These are phyloP conservation scores for Penicillium olsonii DNA, from an alignment of 2,329 filamentous ascomycete genomes.

Conservation along the genomic window DNA sequence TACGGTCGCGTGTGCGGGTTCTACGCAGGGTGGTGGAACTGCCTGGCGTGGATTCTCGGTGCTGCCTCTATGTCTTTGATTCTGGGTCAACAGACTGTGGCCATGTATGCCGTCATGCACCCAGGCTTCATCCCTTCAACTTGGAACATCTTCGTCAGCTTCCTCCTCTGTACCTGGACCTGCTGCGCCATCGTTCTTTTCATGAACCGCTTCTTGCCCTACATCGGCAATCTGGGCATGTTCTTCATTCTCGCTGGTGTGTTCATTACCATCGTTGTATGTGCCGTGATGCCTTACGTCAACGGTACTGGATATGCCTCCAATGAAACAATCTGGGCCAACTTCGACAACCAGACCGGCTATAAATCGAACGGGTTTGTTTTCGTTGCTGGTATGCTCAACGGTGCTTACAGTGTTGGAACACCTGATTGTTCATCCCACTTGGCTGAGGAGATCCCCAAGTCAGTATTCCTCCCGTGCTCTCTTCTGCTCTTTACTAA, in stretches of 20 bases:
- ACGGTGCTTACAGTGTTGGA: conserved; percentile 69
- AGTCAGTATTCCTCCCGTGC: conserved; percentile 20
- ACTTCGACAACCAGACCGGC: conserved; percentile 53
- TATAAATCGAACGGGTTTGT: conserved; percentile 59
- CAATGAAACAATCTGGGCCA: conserved; percentile 56
- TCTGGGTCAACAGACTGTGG: conserved; percentile 60
- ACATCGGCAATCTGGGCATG: conserved; percentile 59
- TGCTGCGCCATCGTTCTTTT: conserved; percentile 57
- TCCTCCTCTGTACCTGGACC: conserved; percentile 58
- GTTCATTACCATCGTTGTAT: conserved; percentile 56
- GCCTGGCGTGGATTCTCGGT: conserved; percentile 61
- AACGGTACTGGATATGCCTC: conserved; percentile 47
- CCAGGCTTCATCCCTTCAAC: conserved; percentile 52
- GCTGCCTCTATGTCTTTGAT: conserved; percentile 61
- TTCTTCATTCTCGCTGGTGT: conserved; percentile 58
- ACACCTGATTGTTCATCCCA: conserved; percentile 67
- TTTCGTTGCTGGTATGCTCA: conserved; percentile 66
- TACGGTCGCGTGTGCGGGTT: conserved; percentile 55
- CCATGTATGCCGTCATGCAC: conserved; percentile 63
- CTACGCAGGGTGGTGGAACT: conserved; percentile 50
- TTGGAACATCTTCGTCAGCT: conserved; percentile 64
- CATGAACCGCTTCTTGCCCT: conserved; percentile 53
- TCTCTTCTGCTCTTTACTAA: conserved; percentile 10
- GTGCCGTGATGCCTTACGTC: conserved; percentile 55
- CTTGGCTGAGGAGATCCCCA: conserved; percentile 64